phyloP scores from a whole-genome alignment of 2,329 filamentous ascomycete genomes.

The Talaromyces sp. region DNA sequence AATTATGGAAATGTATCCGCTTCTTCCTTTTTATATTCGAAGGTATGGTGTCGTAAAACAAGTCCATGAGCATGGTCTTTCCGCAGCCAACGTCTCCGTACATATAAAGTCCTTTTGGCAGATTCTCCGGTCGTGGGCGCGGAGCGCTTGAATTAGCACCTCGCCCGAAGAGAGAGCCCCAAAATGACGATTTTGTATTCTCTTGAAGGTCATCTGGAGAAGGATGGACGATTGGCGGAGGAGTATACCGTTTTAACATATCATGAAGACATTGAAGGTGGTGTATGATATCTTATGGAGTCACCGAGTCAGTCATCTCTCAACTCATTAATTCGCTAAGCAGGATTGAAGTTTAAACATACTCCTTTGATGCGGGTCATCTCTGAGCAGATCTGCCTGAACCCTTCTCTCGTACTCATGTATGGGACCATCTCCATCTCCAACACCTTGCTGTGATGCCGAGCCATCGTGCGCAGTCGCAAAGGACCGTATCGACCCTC shows the following conservation, averaged over 20 bases:
- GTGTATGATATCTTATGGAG: constrained; percentile 72
- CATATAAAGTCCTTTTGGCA: constrained; percentile 89
- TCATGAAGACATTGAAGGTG: constrained; percentile 85
- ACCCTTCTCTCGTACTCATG: constrained; percentile 86
- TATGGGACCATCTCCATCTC: constrained; percentile 62
- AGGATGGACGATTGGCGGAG: constrained; percentile 72
- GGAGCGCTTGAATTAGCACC: constrained; percentile 3
- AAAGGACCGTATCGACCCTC: neutral
- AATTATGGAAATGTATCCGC: constrained; percentile 97
- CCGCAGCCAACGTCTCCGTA: constrained; percentile 95
- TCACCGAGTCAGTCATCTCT: neutral
- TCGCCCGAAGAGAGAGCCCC: constrained; percentile 46
- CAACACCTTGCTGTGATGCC: neutral
- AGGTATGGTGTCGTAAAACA: constrained; percentile 93
- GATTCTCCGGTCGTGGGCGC: constrained; percentile 52
- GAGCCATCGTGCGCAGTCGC: constrained; percentile 8
- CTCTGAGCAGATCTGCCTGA: constrained; percentile 65
- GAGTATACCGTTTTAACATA: constrained; percentile 69
- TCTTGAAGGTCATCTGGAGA: constrained; percentile 66
- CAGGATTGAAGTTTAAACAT: constrained; percentile 24
- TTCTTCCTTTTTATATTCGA: constrained; percentile 75
- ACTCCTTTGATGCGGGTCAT: constrained; percentile 91
- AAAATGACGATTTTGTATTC: constrained; percentile 50
- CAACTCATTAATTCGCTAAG: neutral
- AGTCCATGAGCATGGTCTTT: constrained; percentile 99